Base-by-base conservation (phyloP, 176 grass and related monocot species). In the Leersia perrieri region DNA sequence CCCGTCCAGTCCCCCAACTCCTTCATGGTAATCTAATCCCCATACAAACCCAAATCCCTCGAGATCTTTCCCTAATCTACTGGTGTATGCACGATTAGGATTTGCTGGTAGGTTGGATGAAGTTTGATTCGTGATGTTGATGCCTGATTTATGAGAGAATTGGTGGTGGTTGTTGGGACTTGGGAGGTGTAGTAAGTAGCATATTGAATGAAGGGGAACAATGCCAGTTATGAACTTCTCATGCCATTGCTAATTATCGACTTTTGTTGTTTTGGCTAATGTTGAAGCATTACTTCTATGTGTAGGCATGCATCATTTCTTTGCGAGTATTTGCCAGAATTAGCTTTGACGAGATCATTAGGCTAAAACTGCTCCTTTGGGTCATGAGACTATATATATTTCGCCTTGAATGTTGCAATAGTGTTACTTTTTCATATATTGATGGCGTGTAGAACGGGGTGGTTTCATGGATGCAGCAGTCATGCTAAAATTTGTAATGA, bases 1-100 rank as follows among this genome's bases (percentile, higher is more conserved):
- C 92, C 92, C 70, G 92, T 94, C 30, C 92, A 94, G 80, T 94
- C 92, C 31, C 89, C 92, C 1, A 94, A 94, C 66, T 94, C 89
- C 2, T 94, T 92, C 73, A 94, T 94, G 92, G 92, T 94, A 88
- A 51, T 62, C 0, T n/a, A n/a, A n/a, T 3, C 36, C 41, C 40
- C 7, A 6, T 27, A n/a, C n/a, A n/a, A n/a, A n/a, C n/a, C n/a
- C n/a, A n/a, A n/a, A n/a, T n/a, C 47, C 10, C 42, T 2, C 3
- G 2, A 11, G 23, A 44, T 31, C 14, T 16, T 66, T 13, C 2
- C 3, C 20, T 33, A 1, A 3, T 61, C 8, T n/a, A 18, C 16
- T 18, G 7, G 25, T 25, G 27, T 8, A 7, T 6, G 25, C n/a
- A 12, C n/a, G 40, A 36, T 1, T 49, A 49, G 45, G 45, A 20